Base-by-base conservation (phyloP, 2,329 filamentous ascomycete genomes). In the Sordariomycetes sp. region DNA sequence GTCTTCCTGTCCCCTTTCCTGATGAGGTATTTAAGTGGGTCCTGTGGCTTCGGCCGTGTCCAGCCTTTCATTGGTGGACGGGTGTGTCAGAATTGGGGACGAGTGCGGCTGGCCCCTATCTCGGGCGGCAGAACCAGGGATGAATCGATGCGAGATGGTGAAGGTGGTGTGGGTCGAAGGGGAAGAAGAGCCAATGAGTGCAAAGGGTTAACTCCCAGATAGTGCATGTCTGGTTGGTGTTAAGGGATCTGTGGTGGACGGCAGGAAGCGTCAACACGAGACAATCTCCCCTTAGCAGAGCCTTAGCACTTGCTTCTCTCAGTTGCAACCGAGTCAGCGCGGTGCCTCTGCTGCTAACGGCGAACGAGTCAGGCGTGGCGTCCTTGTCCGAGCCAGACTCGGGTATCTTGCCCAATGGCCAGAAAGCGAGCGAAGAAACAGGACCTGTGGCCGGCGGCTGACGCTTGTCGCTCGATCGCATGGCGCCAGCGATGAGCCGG, bases 11-110 rank as follows among this genome's bases (percentile, higher is more conserved):
- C 24, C 24, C 37, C 54, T 25, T 48, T 53, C 28, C 32, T 57
- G 43, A 57, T 32, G 24, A 46, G 22, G 54, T 14, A 40, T 25
- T 25, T 35, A n/a, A 40, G 55, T 57, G 55, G 55, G 25, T 34
- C 55, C n/a, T 37, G 18, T 35, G 55, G 20, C 22, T 46, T 25
- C 16, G 34, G 34, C 16, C n/a, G 25, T 20, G 24, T 6, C 18
- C 22, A 16, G 46, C 11, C n/a, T 52, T 14, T 43, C 20, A 57
- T 57, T 57, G 55, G 55, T 14, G 16, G 18, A 18, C 2, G 28
- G 8, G 18, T 28, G 55, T 57, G 18, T 57, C 55, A 57, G 55
- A 35, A 53, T 20, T 52, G 43, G 55, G 43, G 35, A 51, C 25
- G 8, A n/a, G 43, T 24, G 43, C 43, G 25, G 46, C 43, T 51